These are phyloP conservation scores for Acanthamoeba divionensis DNA, from an alignment of 208 protist species.

Conservation along the genomic window DNA sequence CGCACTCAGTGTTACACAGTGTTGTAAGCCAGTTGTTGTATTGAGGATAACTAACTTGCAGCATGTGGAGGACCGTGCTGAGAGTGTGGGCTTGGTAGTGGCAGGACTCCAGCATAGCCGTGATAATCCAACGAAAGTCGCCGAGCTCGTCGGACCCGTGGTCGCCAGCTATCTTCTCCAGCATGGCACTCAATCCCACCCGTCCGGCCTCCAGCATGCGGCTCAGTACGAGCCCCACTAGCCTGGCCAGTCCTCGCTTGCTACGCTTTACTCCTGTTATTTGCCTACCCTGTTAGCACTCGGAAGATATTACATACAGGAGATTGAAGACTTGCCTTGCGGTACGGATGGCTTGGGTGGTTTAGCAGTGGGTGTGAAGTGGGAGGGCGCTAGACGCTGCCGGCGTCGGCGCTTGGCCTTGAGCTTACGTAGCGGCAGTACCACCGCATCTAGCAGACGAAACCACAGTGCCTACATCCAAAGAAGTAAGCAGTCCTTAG, in stretches of 20 bases:
- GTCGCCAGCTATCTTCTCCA: conserved; percentile 29
- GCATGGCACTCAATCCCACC: conserved; percentile 8
- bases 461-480: conserved; percentile 23
- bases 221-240: background rate
- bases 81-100: conserved; percentile 2
- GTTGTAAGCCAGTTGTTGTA: background rate
- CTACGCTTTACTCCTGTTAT: background rate
- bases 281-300: background rate
- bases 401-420: background rate
- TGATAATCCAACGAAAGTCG: conserved; percentile 33
- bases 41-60: background rate
- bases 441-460: background rate
- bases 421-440: conserved; percentile 10
- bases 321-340: background rate
- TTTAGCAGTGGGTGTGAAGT: background rate
- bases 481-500: background rate
- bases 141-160: conserved; percentile 49
- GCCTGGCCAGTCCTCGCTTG: background rate
- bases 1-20: background rate
- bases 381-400: background rate
- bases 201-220: conserved; percentile 47
- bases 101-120: conserved; percentile 35
- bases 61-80: background rate
- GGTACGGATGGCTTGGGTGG: background rate
- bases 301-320: background rate